Base-by-base conservation (phyloP, 192 early-diverging fungal genomes). In the Coemansia sp. region DNA sequence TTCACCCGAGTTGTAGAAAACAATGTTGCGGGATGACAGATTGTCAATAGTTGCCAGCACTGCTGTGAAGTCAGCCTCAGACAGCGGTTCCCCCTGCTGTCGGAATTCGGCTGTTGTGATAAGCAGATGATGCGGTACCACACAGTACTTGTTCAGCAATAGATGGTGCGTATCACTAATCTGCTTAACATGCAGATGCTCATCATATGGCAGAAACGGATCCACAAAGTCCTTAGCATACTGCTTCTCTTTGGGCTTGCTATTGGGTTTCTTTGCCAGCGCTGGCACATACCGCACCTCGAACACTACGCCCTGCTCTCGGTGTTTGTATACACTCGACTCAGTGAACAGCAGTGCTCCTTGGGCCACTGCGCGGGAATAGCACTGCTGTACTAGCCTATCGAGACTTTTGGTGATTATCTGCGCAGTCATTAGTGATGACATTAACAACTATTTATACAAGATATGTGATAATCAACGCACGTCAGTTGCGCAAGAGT, bases 121-220 rank as follows among this genome's bases (percentile, higher is more conserved):
- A 21, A 88, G 71, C 57, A 83, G 68, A 63, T 88, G 87, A n/a
- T 84, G 60, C 5, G 75, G 72, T 5, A 84, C 83, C 7, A 88
- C 67, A 65, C 84, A 84, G 70, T 86, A 88, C 67, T 88, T 88
- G 82, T 88, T 88, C 24, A 88, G 67, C 32, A 88, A 61, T 39
- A 88, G 57, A 45, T 84, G 75, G 67, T 88, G 85, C 19, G 79
- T 54, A 15, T 49, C 23, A n/a, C 70, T 69, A 10, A 82, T 64
- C 19, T 57, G 29, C 17, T 48, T 39, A 47, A 82, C 79, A n/a
- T 76, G 68, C 21, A 82, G 54, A 4, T 65, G 62, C 14, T 60
- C 49, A 25, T 82, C 79, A 17, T 54, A 76, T 2, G 79, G 79
- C 41, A 73, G 56, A 52, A 82, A 82, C 32, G 79, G 79, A 59